phyloP scores from a whole-genome alignment of 805 yeast species.

The Schwanniomyces vanrijiae region DNA sequence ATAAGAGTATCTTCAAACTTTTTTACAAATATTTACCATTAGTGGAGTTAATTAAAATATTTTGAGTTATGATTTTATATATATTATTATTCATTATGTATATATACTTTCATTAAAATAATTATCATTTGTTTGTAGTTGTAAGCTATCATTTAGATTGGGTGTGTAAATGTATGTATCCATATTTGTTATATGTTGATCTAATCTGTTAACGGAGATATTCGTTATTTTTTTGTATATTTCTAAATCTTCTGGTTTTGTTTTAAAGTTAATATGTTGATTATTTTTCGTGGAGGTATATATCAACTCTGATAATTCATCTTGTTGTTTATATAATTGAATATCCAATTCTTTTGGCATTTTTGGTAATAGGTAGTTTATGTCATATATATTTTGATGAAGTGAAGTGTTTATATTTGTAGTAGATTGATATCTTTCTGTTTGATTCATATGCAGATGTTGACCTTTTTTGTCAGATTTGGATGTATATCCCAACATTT shows the following conservation, averaged over 20 bases:
- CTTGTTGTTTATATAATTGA: not conserved
- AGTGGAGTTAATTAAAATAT: too few species aligned
- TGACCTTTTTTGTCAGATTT: slow-evolving; percentile 1
- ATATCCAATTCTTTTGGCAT: not conserved
- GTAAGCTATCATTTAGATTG: not conserved
- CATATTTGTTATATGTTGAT: not conserved
- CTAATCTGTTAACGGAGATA: not conserved
- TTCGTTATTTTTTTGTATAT: not conserved
- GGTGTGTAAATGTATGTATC: not conserved
- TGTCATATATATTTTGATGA: not conserved
- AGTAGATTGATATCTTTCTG: not conserved
- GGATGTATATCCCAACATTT: slow-evolving; percentile 17
- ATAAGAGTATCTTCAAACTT: too few species aligned
- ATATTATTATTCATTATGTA: too few species aligned
- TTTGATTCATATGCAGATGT: not conserved
- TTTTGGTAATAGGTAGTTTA: not conserved
- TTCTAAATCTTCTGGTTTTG: not conserved
- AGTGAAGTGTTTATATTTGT: not conserved
- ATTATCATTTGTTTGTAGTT: not conserved
- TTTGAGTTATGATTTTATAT: too few species aligned
- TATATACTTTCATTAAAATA: not conserved
- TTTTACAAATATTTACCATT: too few species aligned
- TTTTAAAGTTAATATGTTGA: not conserved
- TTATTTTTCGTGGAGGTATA: not conserved
- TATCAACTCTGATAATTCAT: not conserved